phyloP scores from a whole-genome alignment of 1,284 basidiomycete genomes.

The Filobasidium uniguttulatum region DNA sequence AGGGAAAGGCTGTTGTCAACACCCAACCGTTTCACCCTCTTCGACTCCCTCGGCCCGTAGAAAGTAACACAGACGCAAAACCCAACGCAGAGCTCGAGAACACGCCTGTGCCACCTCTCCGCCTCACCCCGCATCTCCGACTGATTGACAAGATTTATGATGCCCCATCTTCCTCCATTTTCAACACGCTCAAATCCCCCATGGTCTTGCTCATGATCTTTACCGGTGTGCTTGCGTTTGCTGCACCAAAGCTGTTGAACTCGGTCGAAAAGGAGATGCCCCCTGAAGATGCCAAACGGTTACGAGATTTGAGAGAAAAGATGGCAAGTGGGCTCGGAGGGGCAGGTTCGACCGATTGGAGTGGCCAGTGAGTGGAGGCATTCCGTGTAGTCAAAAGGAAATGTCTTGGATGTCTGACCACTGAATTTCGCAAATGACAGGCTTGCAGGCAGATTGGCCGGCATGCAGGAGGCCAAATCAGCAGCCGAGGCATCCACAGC shows the following conservation, averaged over 20 bases:
- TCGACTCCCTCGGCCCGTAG: slow-evolving; percentile 50
- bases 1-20: too few species aligned
- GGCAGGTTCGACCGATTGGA: slow-evolving; percentile 2
- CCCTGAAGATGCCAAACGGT: slow-evolving; percentile 2
- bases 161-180: slow-evolving; percentile 48
- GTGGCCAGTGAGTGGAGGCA: not conserved
- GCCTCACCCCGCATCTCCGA: slow-evolving; percentile 34
- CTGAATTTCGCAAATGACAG: not conserved
- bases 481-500: not conserved
- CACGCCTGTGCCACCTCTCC: slow-evolving; percentile 52
- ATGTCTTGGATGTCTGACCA: not conserved
- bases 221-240: slow-evolving; percentile 54
- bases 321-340: not conserved
- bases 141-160: slow-evolving; percentile 52
- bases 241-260: slow-evolving; percentile 60
- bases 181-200: slow-evolving; percentile 67
- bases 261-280: not conserved
- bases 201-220: slow-evolving; percentile 75
- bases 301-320: slow-evolving; percentile 2
- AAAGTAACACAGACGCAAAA: too few species aligned
- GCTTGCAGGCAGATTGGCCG: not conserved
- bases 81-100: slow-evolving; percentile 51
- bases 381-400: too few species aligned
- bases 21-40: slow-evolving; percentile 53
- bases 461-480: not conserved